Evolutionary conservation across 1,139 yeast species (phyloP).

Genomic region (Debaryomyces udenii): DNA sequence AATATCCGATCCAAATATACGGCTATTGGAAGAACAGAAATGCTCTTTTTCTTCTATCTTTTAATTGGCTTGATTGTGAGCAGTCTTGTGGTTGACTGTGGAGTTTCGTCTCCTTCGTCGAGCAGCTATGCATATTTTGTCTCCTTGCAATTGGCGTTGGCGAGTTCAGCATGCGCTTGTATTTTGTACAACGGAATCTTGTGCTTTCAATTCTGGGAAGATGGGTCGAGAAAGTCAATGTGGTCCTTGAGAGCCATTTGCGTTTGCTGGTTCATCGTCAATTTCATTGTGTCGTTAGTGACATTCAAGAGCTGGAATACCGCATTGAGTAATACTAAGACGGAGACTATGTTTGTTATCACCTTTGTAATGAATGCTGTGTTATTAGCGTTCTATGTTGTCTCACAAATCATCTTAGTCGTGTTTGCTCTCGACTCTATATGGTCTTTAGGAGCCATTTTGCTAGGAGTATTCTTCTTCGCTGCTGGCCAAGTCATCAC

Average conservation of each 20-base stretch:
- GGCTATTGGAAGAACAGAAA: slow-evolving; percentile 90
- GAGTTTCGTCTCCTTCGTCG: slow-evolving; percentile 88
- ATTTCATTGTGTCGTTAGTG: slow-evolving; percentile 67
- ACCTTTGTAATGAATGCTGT: slow-evolving; percentile 72
- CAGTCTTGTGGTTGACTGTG: slow-evolving; percentile 82
- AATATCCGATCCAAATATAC: slow-evolving; percentile 84
- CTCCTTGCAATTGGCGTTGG: slow-evolving; percentile 73
- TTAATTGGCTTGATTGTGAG: slow-evolving; percentile 60
- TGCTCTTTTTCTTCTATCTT: slow-evolving; percentile 71
- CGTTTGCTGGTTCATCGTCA: slow-evolving; percentile 56
- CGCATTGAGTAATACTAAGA: slow-evolving; percentile 42
- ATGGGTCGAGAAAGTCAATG: slow-evolving; percentile 74
- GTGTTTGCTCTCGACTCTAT: slow-evolving; percentile 67
- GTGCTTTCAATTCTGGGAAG: slow-evolving; percentile 92
- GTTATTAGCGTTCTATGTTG: slow-evolving; percentile 60
- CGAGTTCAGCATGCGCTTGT: slow-evolving; percentile 70
- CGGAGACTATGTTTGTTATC: slow-evolving; percentile 69
- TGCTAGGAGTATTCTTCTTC: slow-evolving; percentile 71
- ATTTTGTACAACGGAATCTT: slow-evolving; percentile 74
- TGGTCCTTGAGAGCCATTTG: slow-evolving; percentile 55
- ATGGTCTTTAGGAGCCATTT: slow-evolving; percentile 88
- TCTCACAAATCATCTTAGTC: slow-evolving; percentile 73
- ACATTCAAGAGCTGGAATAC: slow-evolving; percentile 75
- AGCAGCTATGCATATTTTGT: slow-evolving; percentile 78
- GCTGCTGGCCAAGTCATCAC: slow-evolving; percentile 76